Evolutionary conservation across 164 flowering plant species (phyloP).

Genomic region (Vitis rotundifolia): DNA sequence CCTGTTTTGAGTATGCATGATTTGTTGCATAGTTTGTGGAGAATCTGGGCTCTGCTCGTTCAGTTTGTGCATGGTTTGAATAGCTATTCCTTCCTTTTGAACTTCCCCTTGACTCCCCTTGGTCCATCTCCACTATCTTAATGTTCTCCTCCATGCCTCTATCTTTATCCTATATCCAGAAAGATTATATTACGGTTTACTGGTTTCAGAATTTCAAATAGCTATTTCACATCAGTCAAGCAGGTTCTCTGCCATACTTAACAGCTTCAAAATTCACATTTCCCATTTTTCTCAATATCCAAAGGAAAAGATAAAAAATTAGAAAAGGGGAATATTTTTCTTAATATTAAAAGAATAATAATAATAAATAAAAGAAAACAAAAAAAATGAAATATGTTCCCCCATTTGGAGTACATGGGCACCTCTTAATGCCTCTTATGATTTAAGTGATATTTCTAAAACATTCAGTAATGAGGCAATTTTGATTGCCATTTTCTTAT

Average conservation of each 20-base stretch:
- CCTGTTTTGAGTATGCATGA: constrained; percentile 38
- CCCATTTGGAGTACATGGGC: too few species aligned
- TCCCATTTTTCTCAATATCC: not conserved
- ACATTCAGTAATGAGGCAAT: too few species aligned
- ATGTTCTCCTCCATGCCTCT: constrained; percentile 74
- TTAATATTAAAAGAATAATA: too few species aligned
- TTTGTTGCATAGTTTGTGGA: constrained; percentile 37
- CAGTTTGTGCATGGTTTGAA: constrained; percentile 41
- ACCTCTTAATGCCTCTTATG: too few species aligned
- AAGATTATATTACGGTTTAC: not conserved
- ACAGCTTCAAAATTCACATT: not conserved
- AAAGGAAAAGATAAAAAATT: not conserved
- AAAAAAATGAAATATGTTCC: too few species aligned
- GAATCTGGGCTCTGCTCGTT: constrained; percentile 48
- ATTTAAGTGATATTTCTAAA: too few species aligned
- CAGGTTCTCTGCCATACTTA: not conserved
- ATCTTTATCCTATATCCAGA: constrained; percentile 49
- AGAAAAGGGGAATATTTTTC: not conserved
- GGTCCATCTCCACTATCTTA: constrained; percentile 87
- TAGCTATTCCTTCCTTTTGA: constrained; percentile 60
- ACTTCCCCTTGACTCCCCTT: constrained; percentile 50
- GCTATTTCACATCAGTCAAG: not conserved
- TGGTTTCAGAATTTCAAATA: not conserved
- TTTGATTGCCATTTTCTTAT: too few species aligned
- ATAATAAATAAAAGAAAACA: too few species aligned